Base-by-base conservation (phyloP, 805 yeast species). In the Candida ovalis region DNA sequence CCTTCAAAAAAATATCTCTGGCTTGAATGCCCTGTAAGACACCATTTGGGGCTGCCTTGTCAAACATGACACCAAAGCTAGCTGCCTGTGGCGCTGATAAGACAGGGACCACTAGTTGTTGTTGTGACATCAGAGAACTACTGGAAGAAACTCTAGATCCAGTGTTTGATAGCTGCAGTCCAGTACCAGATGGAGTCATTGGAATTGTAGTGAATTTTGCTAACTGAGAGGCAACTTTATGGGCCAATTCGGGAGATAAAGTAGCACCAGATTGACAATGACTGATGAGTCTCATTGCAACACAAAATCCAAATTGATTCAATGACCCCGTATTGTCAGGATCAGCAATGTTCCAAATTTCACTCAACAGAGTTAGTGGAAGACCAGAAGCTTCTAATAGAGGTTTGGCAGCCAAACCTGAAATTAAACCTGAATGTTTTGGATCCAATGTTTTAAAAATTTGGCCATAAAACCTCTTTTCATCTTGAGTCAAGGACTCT, bases 271-370 rank as follows among this genome's bases (percentile, higher is more conserved):
- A 66, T 71, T 94, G 98, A 40, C 88, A 83, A 62, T 88, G 87
- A 24, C 95, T 96, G 59, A 94, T 87, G 56, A 89, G 72, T 64
- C 99, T 80, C 81, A 94, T 77, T 19, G 97, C 96, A 45, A 82
- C 77, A 52, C 86, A 80, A 67, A 94, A 94, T 23, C 91, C 92
- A 48, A 77, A 74, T 61, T 84, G 88, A 57, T 84, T 85, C 53
- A 94, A 73, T 60, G 84, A 86, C 0, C 99, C 99, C 53, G 82
- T 76, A 69, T 89, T 89, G 50, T 81, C 83, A n/a, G 80, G 77
- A 68, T 94, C 99, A n/a, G 96, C 90, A 32, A 86, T 64, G 65
- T 87, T 91, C 99, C 99, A 94, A 53, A 94, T 84, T 67, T 90
- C 94, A 9, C 97, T 96, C 32, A 94, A 73, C 27, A 78, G 70